Percentiles rank a stretch among this genome's conserved stretches.
Evolutionary conservation across 1,284 basidiomycete species (phyloP).

Genomic region (Cutaneotrichosporon arboriforme): DNA sequence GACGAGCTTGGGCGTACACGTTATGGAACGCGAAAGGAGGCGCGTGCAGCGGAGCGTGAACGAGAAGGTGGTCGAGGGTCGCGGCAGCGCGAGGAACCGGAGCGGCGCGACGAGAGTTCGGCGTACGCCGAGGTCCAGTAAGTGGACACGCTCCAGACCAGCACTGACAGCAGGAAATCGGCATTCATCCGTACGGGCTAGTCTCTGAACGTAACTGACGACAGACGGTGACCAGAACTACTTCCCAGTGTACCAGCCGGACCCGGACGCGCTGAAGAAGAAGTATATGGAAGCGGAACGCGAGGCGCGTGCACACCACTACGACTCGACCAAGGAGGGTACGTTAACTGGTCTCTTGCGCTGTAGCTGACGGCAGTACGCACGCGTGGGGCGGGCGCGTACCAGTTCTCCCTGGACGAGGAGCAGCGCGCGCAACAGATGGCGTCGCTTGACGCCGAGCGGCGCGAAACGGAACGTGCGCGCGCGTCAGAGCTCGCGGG

Average conservation of each 20-base stretch:
- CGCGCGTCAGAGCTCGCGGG: slow-evolving; percentile 44
- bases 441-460: slow-evolving; percentile 63
- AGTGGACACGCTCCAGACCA: slow-evolving; percentile 16
- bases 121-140: slow-evolving; percentile 45
- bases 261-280: slow-evolving; percentile 65
- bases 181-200: slow-evolving; percentile 53
- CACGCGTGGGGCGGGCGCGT: slow-evolving; percentile 75
- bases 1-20: slow-evolving; percentile 47
- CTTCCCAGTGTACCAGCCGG: slow-evolving; percentile 80
- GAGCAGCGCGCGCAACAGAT: slow-evolving; percentile 67
- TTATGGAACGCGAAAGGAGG: slow-evolving; percentile 40
- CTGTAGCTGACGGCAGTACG: slow-evolving; percentile 49
- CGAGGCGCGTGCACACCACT: slow-evolving; percentile 65
- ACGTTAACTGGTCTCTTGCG: neutral
- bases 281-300: slow-evolving; percentile 76
- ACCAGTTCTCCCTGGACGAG: slow-evolving; percentile 79
- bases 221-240: slow-evolving; percentile 63
- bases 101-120: slow-evolving; percentile 10
- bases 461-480: slow-evolving; percentile 65
- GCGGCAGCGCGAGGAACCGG: neutral
- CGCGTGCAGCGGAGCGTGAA: slow-evolving; percentile 31
- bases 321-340: slow-evolving; percentile 73
- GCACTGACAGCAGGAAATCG: slow-evolving; percentile 53
- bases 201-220: slow-evolving; percentile 7
- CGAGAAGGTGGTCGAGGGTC: neutral